Conservation (phyloP, 2,329 filamentous ascomycete genomes). For the Aureobasidium pullulans region DNA sequence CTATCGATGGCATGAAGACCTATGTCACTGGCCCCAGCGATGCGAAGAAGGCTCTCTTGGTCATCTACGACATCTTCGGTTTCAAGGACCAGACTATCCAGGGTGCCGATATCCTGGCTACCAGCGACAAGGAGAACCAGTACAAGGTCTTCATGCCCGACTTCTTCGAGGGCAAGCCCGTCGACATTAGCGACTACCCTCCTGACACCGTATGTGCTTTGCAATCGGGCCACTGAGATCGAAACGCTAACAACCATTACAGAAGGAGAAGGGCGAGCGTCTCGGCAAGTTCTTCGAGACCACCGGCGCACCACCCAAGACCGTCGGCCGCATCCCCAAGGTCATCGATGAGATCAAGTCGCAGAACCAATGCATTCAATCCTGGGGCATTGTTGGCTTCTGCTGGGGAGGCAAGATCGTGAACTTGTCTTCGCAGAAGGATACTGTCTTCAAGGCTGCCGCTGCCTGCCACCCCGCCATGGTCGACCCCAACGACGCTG, state of each 20-base stretch:
- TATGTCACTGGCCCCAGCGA: conserved; percentile 51
- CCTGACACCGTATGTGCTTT: conserved; percentile 39
- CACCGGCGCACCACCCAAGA: conserved; percentile 51
- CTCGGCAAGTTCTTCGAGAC: conserved; percentile 53
- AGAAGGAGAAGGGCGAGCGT: conserved; percentile 51
- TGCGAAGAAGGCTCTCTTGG: conserved; percentile 50
- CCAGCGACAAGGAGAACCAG: conserved; percentile 57
- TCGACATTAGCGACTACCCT: conserved; percentile 51
- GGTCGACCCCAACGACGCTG: conserved; percentile 52
- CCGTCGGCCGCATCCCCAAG: conserved; percentile 47
- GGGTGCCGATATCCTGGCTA: conserved; percentile 56
- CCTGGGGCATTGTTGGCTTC: conserved; percentile 54
- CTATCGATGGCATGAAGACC: conserved; percentile 54
- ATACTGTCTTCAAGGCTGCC: conserved; percentile 50
- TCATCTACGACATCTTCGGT: conserved; percentile 56
- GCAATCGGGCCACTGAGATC: neutral
- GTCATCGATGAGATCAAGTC: conserved; percentile 48
- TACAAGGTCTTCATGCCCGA: conserved; percentile 89
- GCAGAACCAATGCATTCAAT: conserved; percentile 40
- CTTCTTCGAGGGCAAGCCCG: conserved; percentile 74
- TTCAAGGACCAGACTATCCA: conserved; percentile 58
- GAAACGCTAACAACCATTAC: conserved; percentile 4
- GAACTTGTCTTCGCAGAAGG: conserved; percentile 44
- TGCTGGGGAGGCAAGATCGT: conserved; percentile 48
- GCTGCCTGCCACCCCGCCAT: conserved; percentile 53